Evolutionary conservation across 495 filamentous ascomycete genomes (phyloP).

Genomic region (Aspergillus nanangensis): DNA sequence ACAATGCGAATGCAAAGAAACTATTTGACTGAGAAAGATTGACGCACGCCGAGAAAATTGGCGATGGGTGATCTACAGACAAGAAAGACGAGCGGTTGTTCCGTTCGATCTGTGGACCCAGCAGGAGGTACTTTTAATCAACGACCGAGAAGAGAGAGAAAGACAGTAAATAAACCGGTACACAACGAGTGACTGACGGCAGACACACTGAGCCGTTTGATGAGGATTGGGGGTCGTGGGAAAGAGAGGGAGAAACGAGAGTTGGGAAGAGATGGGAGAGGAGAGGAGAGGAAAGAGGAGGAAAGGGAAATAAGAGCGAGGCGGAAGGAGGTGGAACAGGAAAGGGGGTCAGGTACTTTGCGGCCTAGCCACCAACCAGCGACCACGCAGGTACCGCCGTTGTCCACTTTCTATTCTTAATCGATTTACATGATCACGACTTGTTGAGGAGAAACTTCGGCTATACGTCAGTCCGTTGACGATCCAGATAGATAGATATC

Average conservation of each 20-base stretch:
- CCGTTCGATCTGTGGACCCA: constrained; percentile 4
- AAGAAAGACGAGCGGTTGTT: constrained; percentile 1
- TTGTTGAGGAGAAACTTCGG: too few species aligned
- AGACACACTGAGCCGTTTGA: constrained; percentile 15
- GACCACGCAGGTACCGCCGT: too few species aligned
- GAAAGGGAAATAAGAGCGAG: constrained; percentile 3
- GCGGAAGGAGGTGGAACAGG: not conserved
- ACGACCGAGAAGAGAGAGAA: constrained; percentile 6
- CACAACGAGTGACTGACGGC: constrained; percentile 24
- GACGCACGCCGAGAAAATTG: not conserved
- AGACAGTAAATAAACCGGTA: not conserved
- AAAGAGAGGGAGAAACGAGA: constrained; percentile 7
- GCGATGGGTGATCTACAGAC: not conserved
- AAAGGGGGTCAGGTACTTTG: not conserved
- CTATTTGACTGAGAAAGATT: too few species aligned
- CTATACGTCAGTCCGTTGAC: too few species aligned
- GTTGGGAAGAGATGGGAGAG: constrained; percentile 12
- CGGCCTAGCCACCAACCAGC: not conserved
- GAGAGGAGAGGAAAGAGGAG: constrained; percentile 13
- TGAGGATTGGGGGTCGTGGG: constrained; percentile 4
- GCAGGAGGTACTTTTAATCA: constrained; percentile 5
- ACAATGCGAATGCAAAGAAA: too few species aligned
- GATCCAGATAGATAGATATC: too few species aligned
- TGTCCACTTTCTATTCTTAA: too few species aligned
- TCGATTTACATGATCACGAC: too few species aligned